phyloP scores from a whole-genome alignment of 192 early-diverging fungal species.

The Rhizoclosmatium globosum region DNA sequence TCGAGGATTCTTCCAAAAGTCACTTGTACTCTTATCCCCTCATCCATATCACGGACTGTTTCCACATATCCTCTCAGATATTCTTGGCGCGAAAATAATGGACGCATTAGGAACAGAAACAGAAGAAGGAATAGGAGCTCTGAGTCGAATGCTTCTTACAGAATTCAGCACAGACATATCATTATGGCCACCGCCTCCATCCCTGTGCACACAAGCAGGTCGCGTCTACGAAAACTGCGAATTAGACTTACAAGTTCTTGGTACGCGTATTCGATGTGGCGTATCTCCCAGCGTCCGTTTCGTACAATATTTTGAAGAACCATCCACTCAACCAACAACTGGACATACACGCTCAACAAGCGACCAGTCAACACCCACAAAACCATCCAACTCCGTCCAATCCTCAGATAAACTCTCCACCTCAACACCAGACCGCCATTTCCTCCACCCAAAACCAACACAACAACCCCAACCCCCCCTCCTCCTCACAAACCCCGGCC shows the following conservation, averaged over 20 bases:
- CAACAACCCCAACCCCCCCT: conserved; percentile 58
- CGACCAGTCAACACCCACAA: background rate
- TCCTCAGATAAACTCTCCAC: background rate
- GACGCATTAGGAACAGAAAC: conserved; percentile 61
- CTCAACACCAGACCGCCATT: background rate
- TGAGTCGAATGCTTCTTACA: conserved; percentile 58
- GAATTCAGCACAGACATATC: conserved; percentile 82
- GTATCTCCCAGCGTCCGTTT: conserved; percentile 67
- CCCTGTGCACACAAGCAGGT: too few species aligned
- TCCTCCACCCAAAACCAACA: background rate
- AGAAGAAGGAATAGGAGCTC: background rate
- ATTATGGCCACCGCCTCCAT: too few species aligned
- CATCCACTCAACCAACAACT: background rate
- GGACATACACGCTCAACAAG: background rate
- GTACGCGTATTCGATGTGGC: conserved; percentile 22
- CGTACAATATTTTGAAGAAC: conserved; percentile 65
- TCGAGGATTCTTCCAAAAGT: conserved; percentile 93
- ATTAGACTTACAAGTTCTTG: conserved; percentile 49
- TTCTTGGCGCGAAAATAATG: conserved; percentile 84
- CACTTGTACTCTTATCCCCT: conserved; percentile 86
- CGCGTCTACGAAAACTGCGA: conserved; percentile 39
- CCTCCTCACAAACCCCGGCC: conserved; percentile 63
- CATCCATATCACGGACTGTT: conserved; percentile 92
- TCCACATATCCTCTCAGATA: conserved; percentile 65
- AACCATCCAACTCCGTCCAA: background rate